Evolutionary conservation across 805 yeast species (phyloP), one percentile per base, ranked within the genome.

Genomic region (Saturnispora mendoncae): DNA sequence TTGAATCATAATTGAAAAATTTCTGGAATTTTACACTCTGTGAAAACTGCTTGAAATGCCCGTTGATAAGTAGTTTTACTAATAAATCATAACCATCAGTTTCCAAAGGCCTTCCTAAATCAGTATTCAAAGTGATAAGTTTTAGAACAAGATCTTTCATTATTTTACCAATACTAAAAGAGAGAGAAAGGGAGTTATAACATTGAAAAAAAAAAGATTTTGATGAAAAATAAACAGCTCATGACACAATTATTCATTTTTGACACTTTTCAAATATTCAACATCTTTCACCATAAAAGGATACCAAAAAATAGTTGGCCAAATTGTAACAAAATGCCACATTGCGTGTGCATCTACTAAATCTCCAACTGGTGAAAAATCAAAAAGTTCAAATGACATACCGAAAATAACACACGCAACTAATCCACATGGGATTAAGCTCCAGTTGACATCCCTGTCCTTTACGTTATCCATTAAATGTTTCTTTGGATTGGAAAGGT

Each of bases 241-340:
- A 15, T 31, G 12, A n/a, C 6, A 5, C n/a, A 14, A 19, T 33
- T 20, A 46, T 15, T 60, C 62, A 36, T 47, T 52, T 38, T 61
- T 59, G 19, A 42, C 43, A 38, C 51, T 53, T 39, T 55, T 58
- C 38, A 58, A 43, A 2, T 56, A 58, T 36, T 58, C 61, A 33
- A 62, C 72, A 43, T 74, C 80, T 25, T 56, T 54, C 4, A 68
- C 56, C 61, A 74, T 67, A 51, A 73, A 82, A 32, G 72, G 74
- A 57, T 82, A 88, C 76, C 94, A 75, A 46, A 74, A 71, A 44
- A 74, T 63, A 0, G 90, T 76, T 0, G 97, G 97, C 54, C 85
- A 58, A 2, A 88, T 78, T 0, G 98, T 92, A 17, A 84, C 74
- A 21, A 83, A 69, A 58, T 92, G 98, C 98, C 98, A 92, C 30